phyloP scores from a whole-genome alignment of 306 rosid species.

The Alnus rubra region DNA sequence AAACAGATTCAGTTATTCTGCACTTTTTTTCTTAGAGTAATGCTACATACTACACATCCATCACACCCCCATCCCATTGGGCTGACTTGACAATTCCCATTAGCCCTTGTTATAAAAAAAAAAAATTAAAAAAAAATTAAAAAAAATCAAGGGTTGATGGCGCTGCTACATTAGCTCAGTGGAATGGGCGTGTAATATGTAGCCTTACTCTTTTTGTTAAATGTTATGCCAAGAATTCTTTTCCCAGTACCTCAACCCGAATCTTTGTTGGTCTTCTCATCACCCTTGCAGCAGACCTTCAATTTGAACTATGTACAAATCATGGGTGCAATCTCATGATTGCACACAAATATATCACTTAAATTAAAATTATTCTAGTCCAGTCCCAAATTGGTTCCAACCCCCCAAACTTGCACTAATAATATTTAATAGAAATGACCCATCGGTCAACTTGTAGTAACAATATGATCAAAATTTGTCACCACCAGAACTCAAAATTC shows the following conservation, averaged over 20 bases:
- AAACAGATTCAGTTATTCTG: not conserved
- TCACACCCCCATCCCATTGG: too few species aligned
- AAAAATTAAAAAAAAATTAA: too few species aligned
- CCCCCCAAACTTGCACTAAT: not conserved
- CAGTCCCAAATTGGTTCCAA: not conserved
- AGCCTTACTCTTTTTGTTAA: not conserved
- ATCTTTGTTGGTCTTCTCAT: not conserved
- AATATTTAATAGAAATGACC: not conserved
- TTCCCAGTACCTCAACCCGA: conserved; percentile 12
- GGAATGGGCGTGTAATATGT: too few species aligned
- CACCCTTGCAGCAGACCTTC: not conserved
- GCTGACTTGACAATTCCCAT: too few species aligned
- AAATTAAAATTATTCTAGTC: not conserved
- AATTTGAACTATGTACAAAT: not conserved
- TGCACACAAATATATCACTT: not conserved
- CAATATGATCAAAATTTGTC: not conserved
- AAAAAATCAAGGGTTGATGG: too few species aligned
- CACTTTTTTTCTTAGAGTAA: not conserved
- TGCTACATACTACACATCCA: too few species aligned
- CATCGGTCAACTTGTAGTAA: not conserved
- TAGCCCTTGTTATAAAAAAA: too few species aligned
- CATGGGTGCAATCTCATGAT: not conserved
- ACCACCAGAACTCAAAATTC: not conserved
- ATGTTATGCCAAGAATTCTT: not conserved
- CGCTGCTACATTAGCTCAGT: too few species aligned